A percentile compares a stretch with the other conserved stretches of the same genome.
Conservation (phyloP, 2,329 filamentous ascomycete genomes). For the Pseudocercospora musae region DNA sequence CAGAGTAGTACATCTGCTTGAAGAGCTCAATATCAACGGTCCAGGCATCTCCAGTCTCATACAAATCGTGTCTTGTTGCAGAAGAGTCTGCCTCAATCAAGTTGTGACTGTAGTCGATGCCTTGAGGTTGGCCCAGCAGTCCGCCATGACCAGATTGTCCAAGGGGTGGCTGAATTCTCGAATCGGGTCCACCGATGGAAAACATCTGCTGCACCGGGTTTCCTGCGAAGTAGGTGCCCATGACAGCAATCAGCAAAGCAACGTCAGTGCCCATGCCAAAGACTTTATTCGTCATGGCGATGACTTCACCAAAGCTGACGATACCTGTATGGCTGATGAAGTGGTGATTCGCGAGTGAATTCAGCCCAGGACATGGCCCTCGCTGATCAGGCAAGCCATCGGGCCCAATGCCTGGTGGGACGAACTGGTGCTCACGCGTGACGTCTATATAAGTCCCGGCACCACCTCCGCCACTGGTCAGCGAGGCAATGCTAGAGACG, state of each 20-base stretch:
- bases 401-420: background rate
- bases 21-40: slow-evolving; percentile 1
- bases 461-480: background rate
- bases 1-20: background rate
- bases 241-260: background rate
- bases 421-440: background rate
- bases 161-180: background rate
- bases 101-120: slow-evolving; percentile 4
- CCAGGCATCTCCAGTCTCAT: background rate
- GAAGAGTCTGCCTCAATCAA: slow-evolving; percentile 2
- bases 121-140: background rate
- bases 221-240: background rate
- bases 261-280: background rate
- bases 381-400: slow-evolving; percentile 1
- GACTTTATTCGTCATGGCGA: background rate
- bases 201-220: slow-evolving; percentile 1
- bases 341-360: slow-evolving; percentile 2
- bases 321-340: slow-evolving; percentile 2
- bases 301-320: background rate
- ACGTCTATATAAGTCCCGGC: background rate
- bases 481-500: background rate
- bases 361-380: background rate
- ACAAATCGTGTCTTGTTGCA: slow-evolving; percentile 5
- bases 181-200: slow-evolving; percentile 6
- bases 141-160: background rate